A percentile compares a stretch with the other conserved stretches of the same genome.
Conservation (phyloP, 148 eudicot genomes). For the Vaccinium vitisidaea region DNA sequence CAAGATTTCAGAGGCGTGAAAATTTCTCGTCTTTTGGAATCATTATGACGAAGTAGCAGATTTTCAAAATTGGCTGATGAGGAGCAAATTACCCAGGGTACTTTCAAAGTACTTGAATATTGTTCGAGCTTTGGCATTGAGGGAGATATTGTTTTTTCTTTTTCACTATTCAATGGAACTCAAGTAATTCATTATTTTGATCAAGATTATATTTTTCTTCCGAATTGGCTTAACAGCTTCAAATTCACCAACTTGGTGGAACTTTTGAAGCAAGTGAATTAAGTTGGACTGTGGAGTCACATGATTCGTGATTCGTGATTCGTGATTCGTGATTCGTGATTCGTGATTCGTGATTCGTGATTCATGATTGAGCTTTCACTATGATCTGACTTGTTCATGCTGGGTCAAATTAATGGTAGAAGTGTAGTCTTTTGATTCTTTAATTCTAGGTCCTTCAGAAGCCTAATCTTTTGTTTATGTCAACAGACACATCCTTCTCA, state of each 20-base stretch:
- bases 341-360: too few species aligned
- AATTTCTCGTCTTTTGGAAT: background rate
- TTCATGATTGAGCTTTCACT: background rate
- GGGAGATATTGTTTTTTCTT: background rate
- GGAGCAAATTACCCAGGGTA: background rate
- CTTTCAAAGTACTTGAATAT: background rate
- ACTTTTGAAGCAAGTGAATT: background rate
- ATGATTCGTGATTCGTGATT: background rate
- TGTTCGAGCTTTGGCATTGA: background rate
- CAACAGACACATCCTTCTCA: slow-evolving; percentile 86
- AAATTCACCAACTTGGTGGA: background rate
- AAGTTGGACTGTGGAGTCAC: background rate
- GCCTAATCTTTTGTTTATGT: slow-evolving; percentile 21
- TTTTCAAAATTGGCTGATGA: background rate
- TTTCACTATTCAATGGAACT: background rate
- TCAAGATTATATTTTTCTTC: background rate
- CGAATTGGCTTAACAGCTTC: background rate
- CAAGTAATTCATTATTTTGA: background rate
- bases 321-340: too few species aligned
- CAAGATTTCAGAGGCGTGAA: background rate
- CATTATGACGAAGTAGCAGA: background rate
- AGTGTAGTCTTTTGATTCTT: background rate
- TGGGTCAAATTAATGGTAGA: background rate
- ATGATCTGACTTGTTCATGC: background rate
- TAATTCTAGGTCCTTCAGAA: background rate